Percentiles rank a stretch among this genome's conserved stretches.
These are phyloP conservation scores for Claviceps maximensis DNA, from an alignment of 2,329 filamentous ascomycete species.

Conservation along the genomic window DNA sequence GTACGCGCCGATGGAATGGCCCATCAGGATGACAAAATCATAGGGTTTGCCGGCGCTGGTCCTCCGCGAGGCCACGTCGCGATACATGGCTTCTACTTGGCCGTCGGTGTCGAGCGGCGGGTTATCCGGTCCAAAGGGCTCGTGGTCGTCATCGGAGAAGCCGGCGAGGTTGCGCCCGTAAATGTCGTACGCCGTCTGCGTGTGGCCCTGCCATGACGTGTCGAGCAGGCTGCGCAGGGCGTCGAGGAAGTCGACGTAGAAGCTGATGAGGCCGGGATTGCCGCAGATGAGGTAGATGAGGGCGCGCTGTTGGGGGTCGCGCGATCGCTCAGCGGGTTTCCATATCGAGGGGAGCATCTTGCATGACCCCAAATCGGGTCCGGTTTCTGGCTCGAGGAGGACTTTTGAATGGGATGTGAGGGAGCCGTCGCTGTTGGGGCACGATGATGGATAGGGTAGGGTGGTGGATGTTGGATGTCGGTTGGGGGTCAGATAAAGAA, in stretches of 20 bases:
- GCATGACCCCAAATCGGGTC: no score
- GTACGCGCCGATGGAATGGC: conserved; percentile 64
- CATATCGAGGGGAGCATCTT: conserved; percentile 17
- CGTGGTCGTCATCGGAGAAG: conserved; percentile 41
- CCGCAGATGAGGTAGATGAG: conserved; percentile 64
- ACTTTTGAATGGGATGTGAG: no score
- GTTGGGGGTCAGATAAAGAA: no score
- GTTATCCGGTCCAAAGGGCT: conserved; percentile 26
- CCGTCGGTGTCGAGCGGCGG: conserved; percentile 38
- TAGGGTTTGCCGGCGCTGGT: conserved; percentile 24
- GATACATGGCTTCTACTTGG: conserved; percentile 35
- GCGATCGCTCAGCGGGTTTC: conserved; percentile 15
- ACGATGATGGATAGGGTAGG: no score
- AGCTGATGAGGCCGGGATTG: conserved; percentile 63
- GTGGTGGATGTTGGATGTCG: no score
- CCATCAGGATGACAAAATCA: conserved; percentile 51
- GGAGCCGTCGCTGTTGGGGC: no score
- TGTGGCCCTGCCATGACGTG: conserved; percentile 21
- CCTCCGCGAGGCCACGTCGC: conserved; percentile 17
- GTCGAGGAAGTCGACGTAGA: conserved; percentile 56
- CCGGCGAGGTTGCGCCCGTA: conserved; percentile 45
- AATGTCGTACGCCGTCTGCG: conserved; percentile 34
- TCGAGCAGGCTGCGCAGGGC: conserved; percentile 42
- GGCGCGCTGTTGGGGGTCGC: conserved; percentile 15
- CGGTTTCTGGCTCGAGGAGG: no score